Base-by-base conservation (phyloP, 2,329 filamentous ascomycete genomes). In the Achaetomium macrosporum region DNA sequence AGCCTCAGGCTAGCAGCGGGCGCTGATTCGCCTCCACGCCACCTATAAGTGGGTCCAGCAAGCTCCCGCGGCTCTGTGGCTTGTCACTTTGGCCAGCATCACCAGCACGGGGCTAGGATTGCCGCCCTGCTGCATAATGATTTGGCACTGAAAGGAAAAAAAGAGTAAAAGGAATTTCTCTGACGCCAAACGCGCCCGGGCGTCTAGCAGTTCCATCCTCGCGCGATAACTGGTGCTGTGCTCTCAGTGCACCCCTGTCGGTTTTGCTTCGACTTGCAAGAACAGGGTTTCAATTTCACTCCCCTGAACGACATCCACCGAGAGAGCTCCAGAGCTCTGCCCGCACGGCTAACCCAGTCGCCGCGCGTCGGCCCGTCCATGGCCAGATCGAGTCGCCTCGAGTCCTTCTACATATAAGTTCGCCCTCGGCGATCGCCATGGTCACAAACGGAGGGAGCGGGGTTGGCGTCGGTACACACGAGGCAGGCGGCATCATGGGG, bases 401-500 rank as follows among this genome's bases (percentile, higher is more conserved):
- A 52, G 15, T 31, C 42, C 39, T 33, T 35, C 50, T 16, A 48
- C 42, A 48, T 43, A 42, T 52, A 42, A 52, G 41, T 47, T 42
- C 54, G 44, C 47, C 47, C 51, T 41, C 51, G 42, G 42, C 49
- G 44, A 47, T 55, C 50, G 64, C 64, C 52, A 74, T 75, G 73
- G 71, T 68, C 59, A 66, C 68, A 51, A 69, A 68, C 56, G 66
- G 67, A 52, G 70, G 69, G 47, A 70, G 70, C 60, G 70, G 69
- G 54, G 59, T 68, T 44, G 65, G 65, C 47, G 35, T 11, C 33
- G 33, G 35, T n/a, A 13, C 15, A 8, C 35, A 37, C 12, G 65
- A 77, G 47, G 69, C 71, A 59, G 69, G 65, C 60, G 70, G 67
- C 66, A 74, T 73, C 72, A 72, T 73, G 65, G 66, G 69, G 60